phyloP scores from a whole-genome alignment of 1,284 basidiomycete genomes.

The Lentinula novae-zelandiae region DNA sequence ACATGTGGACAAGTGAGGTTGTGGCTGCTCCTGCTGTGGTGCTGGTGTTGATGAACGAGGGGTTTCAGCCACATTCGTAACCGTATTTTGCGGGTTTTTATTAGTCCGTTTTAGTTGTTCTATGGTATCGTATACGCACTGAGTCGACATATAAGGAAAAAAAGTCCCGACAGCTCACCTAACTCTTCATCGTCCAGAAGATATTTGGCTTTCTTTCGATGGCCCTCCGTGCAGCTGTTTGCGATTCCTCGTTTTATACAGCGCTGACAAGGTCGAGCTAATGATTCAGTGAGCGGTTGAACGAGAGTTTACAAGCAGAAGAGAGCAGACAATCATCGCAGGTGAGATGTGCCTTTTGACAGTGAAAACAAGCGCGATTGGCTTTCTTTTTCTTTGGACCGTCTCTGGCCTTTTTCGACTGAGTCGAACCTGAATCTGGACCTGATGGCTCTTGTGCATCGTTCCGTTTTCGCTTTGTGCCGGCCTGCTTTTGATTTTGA shows the following conservation, averaged over 20 bases:
- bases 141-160: constrained; percentile 17
- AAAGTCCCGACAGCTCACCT: constrained; percentile 46
- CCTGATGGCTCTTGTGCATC: constrained; percentile 36
- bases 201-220: constrained; percentile 98
- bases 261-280: constrained; percentile 92
- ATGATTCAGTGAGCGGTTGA: constrained; percentile 16
- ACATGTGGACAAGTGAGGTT: constrained; percentile 23
- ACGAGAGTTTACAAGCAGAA: constrained; percentile 15
- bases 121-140: constrained; percentile 41
- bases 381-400: constrained; percentile 88
- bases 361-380: constrained; percentile 86
- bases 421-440: constrained; percentile 35
- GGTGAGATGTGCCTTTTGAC: constrained; percentile 94
- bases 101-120: constrained; percentile 61
- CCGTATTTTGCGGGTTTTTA: constrained; percentile 24
- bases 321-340: constrained; percentile 86
- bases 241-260: constrained; percentile 94
- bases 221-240: constrained; percentile 88
- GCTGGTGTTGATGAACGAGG: constrained; percentile 11
- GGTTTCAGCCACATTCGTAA: constrained; percentile 12
- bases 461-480: constrained; percentile 36
- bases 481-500: constrained; percentile 3
- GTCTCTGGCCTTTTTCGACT: constrained; percentile 51
- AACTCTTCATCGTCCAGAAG: constrained; percentile 90
- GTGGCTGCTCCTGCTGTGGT: constrained; percentile 5